Conservation (phyloP, 192 early-diverging fungal genomes). For the Backusella circina region DNA sequence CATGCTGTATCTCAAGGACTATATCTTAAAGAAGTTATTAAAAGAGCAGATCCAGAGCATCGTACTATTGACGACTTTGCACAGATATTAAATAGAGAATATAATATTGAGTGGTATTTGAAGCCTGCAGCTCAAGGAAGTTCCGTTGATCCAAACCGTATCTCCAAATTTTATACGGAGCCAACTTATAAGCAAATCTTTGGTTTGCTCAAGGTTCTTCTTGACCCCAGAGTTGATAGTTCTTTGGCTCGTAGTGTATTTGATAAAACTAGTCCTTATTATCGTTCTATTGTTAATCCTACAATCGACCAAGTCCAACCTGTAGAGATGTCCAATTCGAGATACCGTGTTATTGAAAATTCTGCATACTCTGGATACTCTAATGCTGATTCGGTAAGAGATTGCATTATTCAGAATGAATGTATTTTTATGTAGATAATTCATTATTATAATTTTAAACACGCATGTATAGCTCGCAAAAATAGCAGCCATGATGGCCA, state of each 20-base stretch:
- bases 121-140: conserved; percentile 3
- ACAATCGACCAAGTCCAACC: neutral
- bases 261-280: neutral
- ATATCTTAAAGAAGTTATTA: conserved; percentile 73
- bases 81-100: conserved; percentile 53
- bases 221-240: neutral
- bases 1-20: conserved; percentile 65
- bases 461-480: conserved; percentile 41
- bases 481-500: conserved; percentile 60
- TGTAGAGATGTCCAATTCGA: neutral
- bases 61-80: conserved; percentile 59
- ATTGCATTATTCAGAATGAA: neutral
- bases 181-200: neutral
- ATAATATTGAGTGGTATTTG: conserved; percentile 56
- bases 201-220: neutral
- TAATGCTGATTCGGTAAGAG: conserved; percentile 45
- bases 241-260: neutral
- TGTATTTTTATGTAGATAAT: neutral
- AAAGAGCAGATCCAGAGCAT: conserved; percentile 53
- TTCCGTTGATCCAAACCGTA: conserved; percentile 6
- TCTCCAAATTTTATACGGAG: conserved; percentile 4
- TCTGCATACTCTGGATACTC: conserved; percentile 54
- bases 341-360: conserved; percentile 26
- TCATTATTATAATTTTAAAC: neutral
- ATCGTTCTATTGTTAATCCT: neutral